Conservation (phyloP, 768 basidiomycete species). For the Tremella yokohamensis region DNA sequence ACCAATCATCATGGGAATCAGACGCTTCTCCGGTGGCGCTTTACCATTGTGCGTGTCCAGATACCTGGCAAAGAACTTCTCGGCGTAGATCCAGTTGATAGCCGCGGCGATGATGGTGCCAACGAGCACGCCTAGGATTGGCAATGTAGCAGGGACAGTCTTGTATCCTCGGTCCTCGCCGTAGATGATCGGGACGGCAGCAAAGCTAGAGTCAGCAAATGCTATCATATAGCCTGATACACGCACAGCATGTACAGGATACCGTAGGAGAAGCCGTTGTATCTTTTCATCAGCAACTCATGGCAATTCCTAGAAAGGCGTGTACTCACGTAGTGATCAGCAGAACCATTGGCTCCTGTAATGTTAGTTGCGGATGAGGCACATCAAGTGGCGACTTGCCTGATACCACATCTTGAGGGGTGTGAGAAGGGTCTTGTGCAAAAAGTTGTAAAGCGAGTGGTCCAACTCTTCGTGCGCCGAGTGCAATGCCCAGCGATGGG, state of each 20-base stretch:
- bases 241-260: constrained; percentile 30
- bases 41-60: constrained; percentile 32
- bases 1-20: neutral
- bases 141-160: constrained; percentile 38
- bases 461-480: constrained; percentile 45
- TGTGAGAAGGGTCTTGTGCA: constrained; percentile 40
- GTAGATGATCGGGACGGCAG: constrained; percentile 44
- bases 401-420: constrained; percentile 43
- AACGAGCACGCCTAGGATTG: constrained; percentile 47
- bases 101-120: constrained; percentile 47
- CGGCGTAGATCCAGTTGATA: constrained; percentile 43
- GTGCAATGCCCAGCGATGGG: constrained; percentile 46
- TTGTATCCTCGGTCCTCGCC: constrained; percentile 45
- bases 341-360: too few species aligned
- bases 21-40: constrained; percentile 46
- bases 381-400: too few species aligned
- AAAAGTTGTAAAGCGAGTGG: constrained; percentile 40
- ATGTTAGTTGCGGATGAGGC: too few species aligned
- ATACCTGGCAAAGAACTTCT: constrained; percentile 34
- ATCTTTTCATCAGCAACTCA: constrained; percentile 11
- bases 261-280: constrained; percentile 38
- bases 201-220: constrained; percentile 19
- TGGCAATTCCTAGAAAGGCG: neutral
- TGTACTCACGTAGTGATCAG: constrained; percentile 27
- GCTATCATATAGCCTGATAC: too few species aligned